Evolutionary conservation across 169 alveolate species (phyloP).

Genomic region (Cyclospora cayetanensis): DNA sequence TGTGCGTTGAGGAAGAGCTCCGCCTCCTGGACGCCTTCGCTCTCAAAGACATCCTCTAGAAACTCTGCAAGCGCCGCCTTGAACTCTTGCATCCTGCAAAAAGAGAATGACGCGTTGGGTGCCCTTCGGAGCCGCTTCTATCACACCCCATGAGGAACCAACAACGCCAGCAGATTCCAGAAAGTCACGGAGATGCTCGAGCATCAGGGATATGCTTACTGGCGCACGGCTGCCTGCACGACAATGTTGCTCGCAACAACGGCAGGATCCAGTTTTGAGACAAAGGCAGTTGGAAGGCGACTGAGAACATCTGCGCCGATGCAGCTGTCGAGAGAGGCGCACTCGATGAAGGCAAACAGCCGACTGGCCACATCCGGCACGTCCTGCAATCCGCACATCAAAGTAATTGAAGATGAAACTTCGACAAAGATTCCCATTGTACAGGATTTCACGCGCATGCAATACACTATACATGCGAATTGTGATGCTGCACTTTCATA

Average conservation of each 20-base stretch:
- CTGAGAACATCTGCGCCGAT: constrained; percentile 52
- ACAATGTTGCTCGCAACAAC: constrained; percentile 24
- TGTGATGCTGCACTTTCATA: no score
- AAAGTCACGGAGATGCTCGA: not conserved
- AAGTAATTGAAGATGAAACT: not conserved
- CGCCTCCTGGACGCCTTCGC: constrained; percentile 51
- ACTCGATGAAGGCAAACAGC: constrained; percentile 55
- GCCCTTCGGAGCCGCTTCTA: not conserved
- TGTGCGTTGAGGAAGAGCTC: constrained; percentile 52
- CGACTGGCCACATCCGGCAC: constrained; percentile 54
- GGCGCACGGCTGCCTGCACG: constrained; percentile 25
- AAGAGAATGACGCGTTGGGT: not conserved
- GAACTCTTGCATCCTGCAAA: constrained; percentile 43
- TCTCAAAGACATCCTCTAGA: constrained; percentile 56
- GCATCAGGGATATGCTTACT: not conserved
- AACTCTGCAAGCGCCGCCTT: constrained; percentile 61
- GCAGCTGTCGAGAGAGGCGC: constrained; percentile 70
- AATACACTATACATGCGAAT: not conserved
- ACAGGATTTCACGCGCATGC: not conserved
- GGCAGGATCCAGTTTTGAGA: constrained; percentile 51
- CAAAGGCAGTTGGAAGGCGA: constrained; percentile 60
- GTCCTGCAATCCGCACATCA: constrained; percentile 67
- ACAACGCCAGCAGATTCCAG: not conserved
- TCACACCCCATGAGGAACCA: not conserved
- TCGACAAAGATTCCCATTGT: no score